These are phyloP conservation scores for Papiliotrema flavescens DNA, from an alignment of 1,284 basidiomycete species.

Conservation along the genomic window DNA sequence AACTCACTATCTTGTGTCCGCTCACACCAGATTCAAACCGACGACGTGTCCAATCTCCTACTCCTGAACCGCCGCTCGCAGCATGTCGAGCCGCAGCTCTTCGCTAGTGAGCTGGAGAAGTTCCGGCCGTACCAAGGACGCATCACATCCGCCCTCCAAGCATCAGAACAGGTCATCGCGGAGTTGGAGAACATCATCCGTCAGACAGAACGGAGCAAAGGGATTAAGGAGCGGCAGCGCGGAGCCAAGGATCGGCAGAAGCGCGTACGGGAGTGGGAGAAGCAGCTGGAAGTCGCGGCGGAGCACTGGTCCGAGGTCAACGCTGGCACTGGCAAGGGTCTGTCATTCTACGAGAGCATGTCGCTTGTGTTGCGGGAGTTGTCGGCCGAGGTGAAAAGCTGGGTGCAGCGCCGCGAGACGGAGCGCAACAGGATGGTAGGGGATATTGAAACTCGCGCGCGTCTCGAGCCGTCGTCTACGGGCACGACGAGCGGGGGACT, in stretches of 20 bases:
- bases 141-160: slow-evolving; percentile 68
- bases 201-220: slow-evolving; percentile 67
- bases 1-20: neutral
- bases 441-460: slow-evolving; percentile 61
- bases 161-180: slow-evolving; percentile 67
- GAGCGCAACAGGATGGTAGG: slow-evolving; percentile 68
- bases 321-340: slow-evolving; percentile 79
- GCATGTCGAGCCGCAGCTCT: slow-evolving; percentile 79
- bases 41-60: slow-evolving; percentile 93
- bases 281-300: slow-evolving; percentile 67
- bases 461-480: too few species aligned
- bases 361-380: slow-evolving; percentile 63
- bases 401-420: slow-evolving; percentile 60
- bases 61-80: slow-evolving; percentile 84
- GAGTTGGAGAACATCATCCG: slow-evolving; percentile 68
- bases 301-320: slow-evolving; percentile 83
- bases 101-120: slow-evolving; percentile 91
- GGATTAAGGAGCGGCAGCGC: slow-evolving; percentile 71
- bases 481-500: neutral
- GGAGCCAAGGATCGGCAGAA: slow-evolving; percentile 64
- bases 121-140: slow-evolving; percentile 87
- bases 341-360: slow-evolving; percentile 85
- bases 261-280: slow-evolving; percentile 67
- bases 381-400: slow-evolving; percentile 60
- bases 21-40: slow-evolving; percentile 71